Conservation (phyloP, 371 early-diverging fungal genomes). For the Apophysomyces trapeziformis region DNA sequence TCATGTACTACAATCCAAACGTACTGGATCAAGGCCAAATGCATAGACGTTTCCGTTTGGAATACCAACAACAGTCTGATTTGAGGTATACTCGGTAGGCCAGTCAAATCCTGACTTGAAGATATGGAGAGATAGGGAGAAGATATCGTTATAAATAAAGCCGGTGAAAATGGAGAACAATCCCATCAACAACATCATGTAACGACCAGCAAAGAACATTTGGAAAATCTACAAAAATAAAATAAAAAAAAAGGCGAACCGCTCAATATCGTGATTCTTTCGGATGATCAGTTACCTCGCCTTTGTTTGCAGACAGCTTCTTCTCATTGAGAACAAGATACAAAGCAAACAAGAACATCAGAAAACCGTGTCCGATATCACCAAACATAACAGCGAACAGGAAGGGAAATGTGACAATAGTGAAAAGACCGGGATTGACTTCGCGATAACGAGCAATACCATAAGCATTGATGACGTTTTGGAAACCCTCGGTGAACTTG, state of each 20-base stretch:
- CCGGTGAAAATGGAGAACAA: slow-evolving; percentile 98
- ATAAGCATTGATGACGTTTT: slow-evolving; percentile 97
- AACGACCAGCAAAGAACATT: slow-evolving; percentile 96
- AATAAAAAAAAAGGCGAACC: background rate
- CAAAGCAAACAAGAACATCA: slow-evolving; percentile 80
- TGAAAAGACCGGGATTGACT: slow-evolving; percentile 99
- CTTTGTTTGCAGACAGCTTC: slow-evolving; percentile 70
- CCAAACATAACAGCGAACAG: slow-evolving; percentile 99
- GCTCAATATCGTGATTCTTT: slow-evolving; percentile 2
- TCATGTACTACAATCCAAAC: slow-evolving; percentile 6
- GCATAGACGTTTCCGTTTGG: slow-evolving; percentile 62
- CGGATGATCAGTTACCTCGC: slow-evolving; percentile 60
- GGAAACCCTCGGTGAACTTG: slow-evolving; percentile 97
- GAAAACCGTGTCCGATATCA: slow-evolving; percentile 98
- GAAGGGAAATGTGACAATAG: slow-evolving; percentile 98
- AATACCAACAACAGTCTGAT: slow-evolving; percentile 45
- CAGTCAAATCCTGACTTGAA: slow-evolving; percentile 84
- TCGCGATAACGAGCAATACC: slow-evolving; percentile 99
- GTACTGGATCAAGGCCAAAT: slow-evolving; percentile 83
- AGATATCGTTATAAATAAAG: slow-evolving; percentile 98
- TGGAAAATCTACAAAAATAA: slow-evolving; percentile 65
- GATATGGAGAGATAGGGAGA: slow-evolving; percentile 82
- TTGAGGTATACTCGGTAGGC: slow-evolving; percentile 50
- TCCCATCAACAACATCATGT: slow-evolving; percentile 97
- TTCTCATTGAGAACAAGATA: slow-evolving; percentile 87